Evolutionary conservation across 2,329 filamentous ascomycete genomes (phyloP).

Genomic region (Penicillium sp.): DNA sequence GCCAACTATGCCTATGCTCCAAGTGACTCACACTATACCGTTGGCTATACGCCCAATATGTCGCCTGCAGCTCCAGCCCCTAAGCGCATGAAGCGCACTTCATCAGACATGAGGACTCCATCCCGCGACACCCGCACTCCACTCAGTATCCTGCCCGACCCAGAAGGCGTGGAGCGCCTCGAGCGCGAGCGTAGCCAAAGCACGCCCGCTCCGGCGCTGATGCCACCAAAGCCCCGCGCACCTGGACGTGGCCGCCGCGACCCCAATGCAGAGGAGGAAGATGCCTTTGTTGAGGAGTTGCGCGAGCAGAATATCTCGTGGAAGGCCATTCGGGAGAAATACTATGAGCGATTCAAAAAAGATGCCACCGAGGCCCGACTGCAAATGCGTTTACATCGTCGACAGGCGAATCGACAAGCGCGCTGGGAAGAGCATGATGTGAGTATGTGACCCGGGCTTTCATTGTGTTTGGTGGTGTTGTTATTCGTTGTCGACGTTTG

Average conservation of each 20-base stretch:
- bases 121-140: constrained; percentile 29
- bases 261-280: constrained; percentile 43
- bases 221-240: constrained; percentile 31
- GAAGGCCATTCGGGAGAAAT: constrained; percentile 41
- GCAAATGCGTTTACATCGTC: constrained; percentile 45
- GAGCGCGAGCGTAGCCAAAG: constrained; percentile 38
- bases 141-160: constrained; percentile 42
- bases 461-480: neutral
- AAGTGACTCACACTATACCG: constrained; percentile 22
- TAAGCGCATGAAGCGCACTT: constrained; percentile 28
- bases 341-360: constrained; percentile 39
- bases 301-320: constrained; percentile 41
- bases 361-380: constrained; percentile 42
- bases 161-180: constrained; percentile 41
- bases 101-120: neutral
- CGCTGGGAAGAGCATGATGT: constrained; percentile 47
- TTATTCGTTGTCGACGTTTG: neutral
- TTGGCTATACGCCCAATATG: constrained; percentile 20
- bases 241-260: constrained; percentile 38
- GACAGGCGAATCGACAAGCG: constrained; percentile 36
- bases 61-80: constrained; percentile 28
- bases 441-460: constrained; percentile 39
- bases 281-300: constrained; percentile 40
- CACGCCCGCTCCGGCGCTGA: constrained; percentile 27
- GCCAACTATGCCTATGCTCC: constrained; percentile 29